phyloP scores from a whole-genome alignment of 129 eudicot species.

The Escallonia rubra region DNA sequence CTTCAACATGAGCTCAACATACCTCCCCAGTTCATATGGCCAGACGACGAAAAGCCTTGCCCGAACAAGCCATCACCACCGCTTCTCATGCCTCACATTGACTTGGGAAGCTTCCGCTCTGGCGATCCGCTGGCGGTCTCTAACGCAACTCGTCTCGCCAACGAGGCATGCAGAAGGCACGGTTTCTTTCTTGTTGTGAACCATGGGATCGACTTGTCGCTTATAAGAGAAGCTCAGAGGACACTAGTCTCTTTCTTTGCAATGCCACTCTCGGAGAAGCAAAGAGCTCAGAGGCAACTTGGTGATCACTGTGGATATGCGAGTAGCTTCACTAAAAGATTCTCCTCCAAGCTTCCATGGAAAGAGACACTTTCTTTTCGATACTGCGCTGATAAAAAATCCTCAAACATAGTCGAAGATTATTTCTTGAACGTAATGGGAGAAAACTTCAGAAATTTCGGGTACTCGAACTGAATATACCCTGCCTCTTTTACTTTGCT shows the following conservation, averaged over 20 bases:
- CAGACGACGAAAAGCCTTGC: constrained; percentile 28
- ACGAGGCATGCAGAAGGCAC: constrained; percentile 66
- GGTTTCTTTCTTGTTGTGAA: constrained; percentile 81
- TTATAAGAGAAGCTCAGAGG: constrained; percentile 61
- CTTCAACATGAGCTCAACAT: constrained; percentile 40
- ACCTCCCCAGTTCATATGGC: constrained; percentile 52
- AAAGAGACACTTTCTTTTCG: constrained; percentile 84
- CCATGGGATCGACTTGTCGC: constrained; percentile 52
- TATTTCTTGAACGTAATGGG: constrained; percentile 53
- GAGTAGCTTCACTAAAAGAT: constrained; percentile 76
- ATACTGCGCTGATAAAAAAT: constrained; percentile 34
- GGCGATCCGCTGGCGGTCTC: constrained; percentile 40
- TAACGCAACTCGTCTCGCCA: constrained; percentile 42
- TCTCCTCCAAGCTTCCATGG: constrained; percentile 85
- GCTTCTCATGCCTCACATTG: constrained; percentile 55
- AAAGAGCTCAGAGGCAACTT: constrained; percentile 57
- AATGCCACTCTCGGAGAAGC: constrained; percentile 53
- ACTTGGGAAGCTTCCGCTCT: constrained; percentile 56
- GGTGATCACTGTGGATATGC: constrained; percentile 92
- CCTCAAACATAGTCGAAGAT: constrained; percentile 38
- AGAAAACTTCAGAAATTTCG: constrained; percentile 37
- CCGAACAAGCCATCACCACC: neutral
- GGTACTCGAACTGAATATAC: constrained; percentile 24
- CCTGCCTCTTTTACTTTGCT: no score
- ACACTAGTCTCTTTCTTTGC: constrained; percentile 62